Evolutionary conservation across 108 stramenopile genomes (phyloP).

Genomic region (Tribonema minus): DNA sequence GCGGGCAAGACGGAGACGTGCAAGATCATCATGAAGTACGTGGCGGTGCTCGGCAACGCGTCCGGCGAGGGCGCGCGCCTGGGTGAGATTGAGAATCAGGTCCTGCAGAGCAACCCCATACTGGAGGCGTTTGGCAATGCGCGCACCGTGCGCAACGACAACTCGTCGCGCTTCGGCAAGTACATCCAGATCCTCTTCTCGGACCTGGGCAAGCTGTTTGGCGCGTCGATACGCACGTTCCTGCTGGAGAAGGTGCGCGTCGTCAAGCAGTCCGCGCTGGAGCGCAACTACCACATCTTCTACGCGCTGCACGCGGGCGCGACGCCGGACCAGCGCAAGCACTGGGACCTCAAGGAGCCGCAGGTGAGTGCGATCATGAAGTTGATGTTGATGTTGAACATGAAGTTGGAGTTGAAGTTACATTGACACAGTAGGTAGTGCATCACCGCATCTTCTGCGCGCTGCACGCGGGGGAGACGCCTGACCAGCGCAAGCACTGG

Average conservation of each 20-base stretch:
- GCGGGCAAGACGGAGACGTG: constrained; percentile 95
- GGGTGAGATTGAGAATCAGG: constrained; percentile 62
- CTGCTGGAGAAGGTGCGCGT: constrained; percentile 85
- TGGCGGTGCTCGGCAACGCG: constrained; percentile 43
- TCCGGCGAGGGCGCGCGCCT: constrained; percentile 4
- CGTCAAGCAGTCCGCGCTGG: constrained; percentile 61
- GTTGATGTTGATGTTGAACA: no score
- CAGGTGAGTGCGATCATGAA: no score
- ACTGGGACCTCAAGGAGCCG: no score
- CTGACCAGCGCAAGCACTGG: constrained; percentile 33
- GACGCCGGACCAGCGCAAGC: no score
- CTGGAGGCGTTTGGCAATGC: constrained; percentile 95
- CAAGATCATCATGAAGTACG: constrained; percentile 81
- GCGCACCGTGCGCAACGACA: constrained; percentile 64
- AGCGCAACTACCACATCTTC: no score
- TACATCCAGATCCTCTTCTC: constrained; percentile 75
- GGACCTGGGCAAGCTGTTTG: constrained; percentile 30
- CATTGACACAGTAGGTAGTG: constrained; percentile 57
- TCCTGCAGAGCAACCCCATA: constrained; percentile 86
- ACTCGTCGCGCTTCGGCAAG: constrained; percentile 76
- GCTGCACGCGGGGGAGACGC: constrained; percentile 55
- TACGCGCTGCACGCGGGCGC: no score
- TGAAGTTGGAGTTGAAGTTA: no score
- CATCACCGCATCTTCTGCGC: constrained; percentile 78
- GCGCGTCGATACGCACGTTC: constrained; percentile 70